Conservation (phyloP, 106 monocot species). For the Vanilla planifolia region DNA sequence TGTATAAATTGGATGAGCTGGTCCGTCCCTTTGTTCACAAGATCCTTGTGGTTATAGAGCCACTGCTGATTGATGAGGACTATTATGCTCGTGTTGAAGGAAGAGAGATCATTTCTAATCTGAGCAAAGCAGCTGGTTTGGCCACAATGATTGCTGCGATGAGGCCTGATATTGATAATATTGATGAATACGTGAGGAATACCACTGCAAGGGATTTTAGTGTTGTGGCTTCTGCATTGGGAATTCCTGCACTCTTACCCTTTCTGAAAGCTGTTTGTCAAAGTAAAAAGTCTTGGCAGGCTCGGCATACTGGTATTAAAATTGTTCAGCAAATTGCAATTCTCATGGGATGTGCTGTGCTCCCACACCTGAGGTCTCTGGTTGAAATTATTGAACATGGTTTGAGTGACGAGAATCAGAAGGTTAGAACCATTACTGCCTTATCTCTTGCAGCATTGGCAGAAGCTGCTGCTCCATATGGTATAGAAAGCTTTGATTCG, state of each 20-base stretch:
- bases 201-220: conserved; percentile 97
- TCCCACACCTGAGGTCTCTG: conserved; percentile 85
- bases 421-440: conserved; percentile 95
- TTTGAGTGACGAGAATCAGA: conserved; percentile 91
- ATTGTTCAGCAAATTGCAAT: conserved; percentile 98
- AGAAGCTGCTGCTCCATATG: conserved; percentile 95
- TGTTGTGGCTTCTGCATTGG: conserved; percentile 95
- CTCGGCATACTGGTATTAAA: conserved; percentile 94
- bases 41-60: conserved; percentile 96
- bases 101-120: conserved; percentile 95
- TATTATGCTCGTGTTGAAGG: conserved; percentile 99
- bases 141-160: conserved; percentile 98
- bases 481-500: conserved; percentile 97
- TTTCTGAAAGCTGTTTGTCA: conserved; percentile 98
- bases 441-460: conserved; percentile 95
- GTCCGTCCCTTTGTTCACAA: conserved; percentile 95
- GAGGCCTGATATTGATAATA: conserved; percentile 98
- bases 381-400: conserved; percentile 98
- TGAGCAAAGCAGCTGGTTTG: conserved; percentile 94
- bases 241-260: conserved; percentile 94
- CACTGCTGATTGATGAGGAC: conserved; percentile 92
- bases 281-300: conserved; percentile 99
- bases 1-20: conserved; percentile 92
- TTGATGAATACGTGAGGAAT: conserved; percentile 96
- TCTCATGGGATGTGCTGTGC: conserved; percentile 98